Conservation (phyloP, 345 rosid genomes). For the Boechera retrofracta region DNA sequence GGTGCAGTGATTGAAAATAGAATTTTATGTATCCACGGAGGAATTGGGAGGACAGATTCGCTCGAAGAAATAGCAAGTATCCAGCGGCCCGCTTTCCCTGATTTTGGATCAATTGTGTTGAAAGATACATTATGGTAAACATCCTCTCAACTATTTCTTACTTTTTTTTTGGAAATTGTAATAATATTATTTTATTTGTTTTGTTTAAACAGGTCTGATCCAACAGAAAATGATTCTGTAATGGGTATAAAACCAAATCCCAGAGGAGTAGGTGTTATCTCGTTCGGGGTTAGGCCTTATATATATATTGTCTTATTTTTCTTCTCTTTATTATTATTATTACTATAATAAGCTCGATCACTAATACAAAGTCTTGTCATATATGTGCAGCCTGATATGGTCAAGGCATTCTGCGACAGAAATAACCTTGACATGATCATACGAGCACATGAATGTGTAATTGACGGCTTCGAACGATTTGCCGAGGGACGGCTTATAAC, state of each 20-base stretch:
- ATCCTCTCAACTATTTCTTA: slow-evolving; percentile 7
- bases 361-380: slow-evolving; percentile 12
- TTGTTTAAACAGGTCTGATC: slow-evolving; percentile 81
- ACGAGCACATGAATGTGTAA: slow-evolving; percentile 91
- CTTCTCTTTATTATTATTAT: background rate
- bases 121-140: slow-evolving; percentile 87
- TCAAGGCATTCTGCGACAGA: slow-evolving; percentile 68
- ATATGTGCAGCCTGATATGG: slow-evolving; percentile 82
- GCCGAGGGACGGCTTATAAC: slow-evolving; percentile 92
- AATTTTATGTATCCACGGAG: slow-evolving; percentile 90
- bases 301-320: background rate
- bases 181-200: background rate
- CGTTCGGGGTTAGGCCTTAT: slow-evolving; percentile 74
- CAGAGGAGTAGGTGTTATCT: slow-evolving; percentile 76
- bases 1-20: slow-evolving; percentile 88
- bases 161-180: background rate
- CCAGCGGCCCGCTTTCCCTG: slow-evolving; percentile 76
- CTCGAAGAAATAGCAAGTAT: slow-evolving; percentile 75
- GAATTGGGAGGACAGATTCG: slow-evolving; percentile 77
- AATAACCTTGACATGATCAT: slow-evolving; percentile 75
- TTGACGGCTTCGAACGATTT: slow-evolving; percentile 90
- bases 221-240: slow-evolving; percentile 74
- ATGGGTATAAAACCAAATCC: slow-evolving; percentile 75
- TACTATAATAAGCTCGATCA: background rate
- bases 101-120: slow-evolving; percentile 63